Evolutionary conservation across 2,329 filamentous ascomycete species (phyloP).

Genomic region (Sarocladiaceae sp.): DNA sequence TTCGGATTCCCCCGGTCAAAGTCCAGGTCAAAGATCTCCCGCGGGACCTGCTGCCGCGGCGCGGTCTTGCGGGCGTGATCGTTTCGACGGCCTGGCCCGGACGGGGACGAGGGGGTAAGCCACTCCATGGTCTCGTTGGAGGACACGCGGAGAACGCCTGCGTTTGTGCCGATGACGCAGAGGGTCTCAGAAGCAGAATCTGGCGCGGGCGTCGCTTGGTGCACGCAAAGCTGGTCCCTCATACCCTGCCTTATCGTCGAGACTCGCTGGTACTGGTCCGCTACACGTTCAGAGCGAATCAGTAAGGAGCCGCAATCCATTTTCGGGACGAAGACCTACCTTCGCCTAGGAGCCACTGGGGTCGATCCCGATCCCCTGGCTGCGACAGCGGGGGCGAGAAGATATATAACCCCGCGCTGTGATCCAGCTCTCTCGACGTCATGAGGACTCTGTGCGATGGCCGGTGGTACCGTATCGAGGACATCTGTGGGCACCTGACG

Average conservation of each 20-base stretch:
- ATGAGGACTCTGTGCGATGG: slow-evolving; percentile 35
- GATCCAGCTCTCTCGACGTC: slow-evolving; percentile 30
- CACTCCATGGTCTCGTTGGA: slow-evolving; percentile 25
- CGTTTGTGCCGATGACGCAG: slow-evolving; percentile 42
- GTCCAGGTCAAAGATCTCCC: slow-evolving; percentile 42
- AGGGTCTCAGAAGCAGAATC: slow-evolving; percentile 27
- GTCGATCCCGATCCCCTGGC: slow-evolving; percentile 20
- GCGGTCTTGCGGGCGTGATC: slow-evolving; percentile 11
- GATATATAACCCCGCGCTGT: slow-evolving; percentile 26
- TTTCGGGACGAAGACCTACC: slow-evolving; percentile 19
- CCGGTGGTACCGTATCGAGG: slow-evolving; percentile 41
- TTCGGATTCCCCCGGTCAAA: slow-evolving; percentile 37
- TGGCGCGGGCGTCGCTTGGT: slow-evolving; percentile 37
- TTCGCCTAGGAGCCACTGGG: slow-evolving; percentile 32
- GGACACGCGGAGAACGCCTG: slow-evolving; percentile 36
- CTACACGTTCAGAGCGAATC: too few relatives aligned
- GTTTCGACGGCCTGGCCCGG: neutral
- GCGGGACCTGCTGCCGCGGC: slow-evolving; percentile 13
- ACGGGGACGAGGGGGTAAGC: slow-evolving; percentile 15
- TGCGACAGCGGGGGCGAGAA: slow-evolving; percentile 30
- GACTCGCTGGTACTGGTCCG: slow-evolving; percentile 25
- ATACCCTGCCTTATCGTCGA: slow-evolving; percentile 20
- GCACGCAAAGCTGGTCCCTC: slow-evolving; percentile 26
- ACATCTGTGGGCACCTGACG: slow-evolving; percentile 33
- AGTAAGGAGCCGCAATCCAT: too few relatives aligned